These are phyloP conservation scores for Pyrus betulifolia DNA, from an alignment of 306 rosid genomes.

Conservation along the genomic window DNA sequence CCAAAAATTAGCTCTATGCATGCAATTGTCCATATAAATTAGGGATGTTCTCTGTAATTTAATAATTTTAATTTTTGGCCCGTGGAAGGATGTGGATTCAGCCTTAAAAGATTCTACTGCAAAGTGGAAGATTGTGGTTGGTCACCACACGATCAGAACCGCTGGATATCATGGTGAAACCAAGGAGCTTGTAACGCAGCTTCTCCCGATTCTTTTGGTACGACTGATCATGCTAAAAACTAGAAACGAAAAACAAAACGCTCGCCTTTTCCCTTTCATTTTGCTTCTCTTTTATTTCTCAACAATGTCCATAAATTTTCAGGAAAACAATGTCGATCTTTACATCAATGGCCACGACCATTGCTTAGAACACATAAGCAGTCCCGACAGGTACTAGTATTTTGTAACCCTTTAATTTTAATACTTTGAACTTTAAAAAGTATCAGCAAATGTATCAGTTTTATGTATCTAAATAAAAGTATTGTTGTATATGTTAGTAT, in stretches of 20 bases:
- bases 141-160: conserved; percentile 68
- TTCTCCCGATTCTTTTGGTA: conserved; percentile 69
- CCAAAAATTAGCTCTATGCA: neutral
- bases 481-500: too few relatives aligned
- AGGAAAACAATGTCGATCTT: conserved; percentile 61
- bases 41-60: neutral
- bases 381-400: conserved; percentile 36
- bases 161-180: conserved; percentile 69
- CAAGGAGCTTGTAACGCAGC: conserved; percentile 40
- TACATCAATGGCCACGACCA: conserved; percentile 86
- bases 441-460: neutral
- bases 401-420: neutral
- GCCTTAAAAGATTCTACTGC: conserved; percentile 46
- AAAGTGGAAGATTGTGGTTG: conserved; percentile 77
- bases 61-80: neutral
- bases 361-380: conserved; percentile 64
- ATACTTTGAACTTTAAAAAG: neutral
- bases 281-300: neutral
- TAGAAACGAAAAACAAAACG: neutral
- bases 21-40: neutral
- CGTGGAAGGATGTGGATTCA: conserved; percentile 19
- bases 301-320: neutral
- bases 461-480: too few relatives aligned
- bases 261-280: neutral
- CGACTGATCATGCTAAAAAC: neutral